Conservation (phyloP, 257 asterid genomes). For the Jaltomata sinuosa region DNA sequence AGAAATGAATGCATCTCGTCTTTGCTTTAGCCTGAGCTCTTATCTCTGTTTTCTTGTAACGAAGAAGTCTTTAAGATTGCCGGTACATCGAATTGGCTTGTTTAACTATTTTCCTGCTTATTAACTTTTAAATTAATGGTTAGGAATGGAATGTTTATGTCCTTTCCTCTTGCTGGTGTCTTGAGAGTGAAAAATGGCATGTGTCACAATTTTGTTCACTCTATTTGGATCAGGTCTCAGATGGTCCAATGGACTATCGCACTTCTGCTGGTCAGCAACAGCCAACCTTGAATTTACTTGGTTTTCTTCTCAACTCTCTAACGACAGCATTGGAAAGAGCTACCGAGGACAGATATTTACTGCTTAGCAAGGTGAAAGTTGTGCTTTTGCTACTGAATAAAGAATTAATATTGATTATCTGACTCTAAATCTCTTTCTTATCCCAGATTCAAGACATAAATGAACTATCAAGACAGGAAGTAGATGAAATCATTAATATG, state of each 20-base stretch:
- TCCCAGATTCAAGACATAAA: slow-evolving; percentile 84
- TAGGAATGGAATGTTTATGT: background rate
- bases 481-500: slow-evolving; percentile 68
- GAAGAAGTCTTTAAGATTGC: slow-evolving; percentile 68
- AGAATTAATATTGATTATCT: background rate
- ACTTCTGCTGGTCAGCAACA: slow-evolving; percentile 52
- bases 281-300: slow-evolving; percentile 64
- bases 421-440: background rate
- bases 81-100: slow-evolving; percentile 31
- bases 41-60: slow-evolving; percentile 79
- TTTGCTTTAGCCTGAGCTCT: slow-evolving; percentile 90
- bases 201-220: background rate
- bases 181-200: background rate
- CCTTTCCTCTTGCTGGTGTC: background rate
- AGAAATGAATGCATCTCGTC: slow-evolving; percentile 55
- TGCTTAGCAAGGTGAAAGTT: slow-evolving; percentile 64
- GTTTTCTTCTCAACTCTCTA: slow-evolving; percentile 52
- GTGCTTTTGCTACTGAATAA: background rate
- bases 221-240: slow-evolving; percentile 50
- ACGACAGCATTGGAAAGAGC: slow-evolving; percentile 62
- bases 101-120: background rate
- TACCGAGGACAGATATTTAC: slow-evolving; percentile 71
- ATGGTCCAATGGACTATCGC: slow-evolving; percentile 37
- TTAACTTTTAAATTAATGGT: background rate
- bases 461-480: slow-evolving; percentile 94